phyloP scores from a whole-genome alignment of 495 filamentous ascomycete species.

The Wilcoxina mikolae region DNA sequence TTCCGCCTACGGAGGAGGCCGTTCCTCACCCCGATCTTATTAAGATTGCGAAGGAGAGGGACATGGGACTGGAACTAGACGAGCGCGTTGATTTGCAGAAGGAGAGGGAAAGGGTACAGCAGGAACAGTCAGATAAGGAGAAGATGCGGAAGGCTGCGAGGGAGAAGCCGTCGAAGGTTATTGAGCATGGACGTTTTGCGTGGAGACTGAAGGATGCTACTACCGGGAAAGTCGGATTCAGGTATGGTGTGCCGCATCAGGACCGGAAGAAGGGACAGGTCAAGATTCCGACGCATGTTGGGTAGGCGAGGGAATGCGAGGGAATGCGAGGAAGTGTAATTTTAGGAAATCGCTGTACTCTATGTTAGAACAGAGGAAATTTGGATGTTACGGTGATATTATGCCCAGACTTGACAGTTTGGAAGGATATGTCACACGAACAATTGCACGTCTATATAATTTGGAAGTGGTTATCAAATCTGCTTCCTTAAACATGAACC shows the following conservation, averaged over 20 bases:
- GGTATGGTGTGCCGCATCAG: conserved; percentile 54
- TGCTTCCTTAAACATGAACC: no score
- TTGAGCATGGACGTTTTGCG: conserved; percentile 52
- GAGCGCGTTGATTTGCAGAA: conserved; percentile 34
- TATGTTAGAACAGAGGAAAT: no score
- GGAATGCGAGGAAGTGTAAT: conserved; percentile 1
- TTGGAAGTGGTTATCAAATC: no score
- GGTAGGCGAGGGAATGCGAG: conserved; percentile 17
- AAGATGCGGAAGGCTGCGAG: conserved; percentile 33
- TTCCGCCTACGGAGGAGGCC: conserved; percentile 71
- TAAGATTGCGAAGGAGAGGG: conserved; percentile 40
- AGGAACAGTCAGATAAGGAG: conserved; percentile 31
- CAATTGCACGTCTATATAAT: no score
- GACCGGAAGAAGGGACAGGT: conserved; percentile 59
- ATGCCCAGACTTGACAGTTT: no score
- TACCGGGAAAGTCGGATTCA: conserved; percentile 46
- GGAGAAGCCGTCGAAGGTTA: conserved; percentile 31
- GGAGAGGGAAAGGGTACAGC: conserved; percentile 32
- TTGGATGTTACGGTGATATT: no score
- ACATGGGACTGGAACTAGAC: conserved; percentile 27
- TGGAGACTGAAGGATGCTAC: conserved; percentile 62
- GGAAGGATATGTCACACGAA: no score
- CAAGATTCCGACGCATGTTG: conserved; percentile 55
- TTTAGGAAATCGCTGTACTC: no score
- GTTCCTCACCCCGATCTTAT: conserved; percentile 83